These are phyloP conservation scores for Euryodendron excelsum DNA, from an alignment of 148 eudicot species.

Conservation along the genomic window DNA sequence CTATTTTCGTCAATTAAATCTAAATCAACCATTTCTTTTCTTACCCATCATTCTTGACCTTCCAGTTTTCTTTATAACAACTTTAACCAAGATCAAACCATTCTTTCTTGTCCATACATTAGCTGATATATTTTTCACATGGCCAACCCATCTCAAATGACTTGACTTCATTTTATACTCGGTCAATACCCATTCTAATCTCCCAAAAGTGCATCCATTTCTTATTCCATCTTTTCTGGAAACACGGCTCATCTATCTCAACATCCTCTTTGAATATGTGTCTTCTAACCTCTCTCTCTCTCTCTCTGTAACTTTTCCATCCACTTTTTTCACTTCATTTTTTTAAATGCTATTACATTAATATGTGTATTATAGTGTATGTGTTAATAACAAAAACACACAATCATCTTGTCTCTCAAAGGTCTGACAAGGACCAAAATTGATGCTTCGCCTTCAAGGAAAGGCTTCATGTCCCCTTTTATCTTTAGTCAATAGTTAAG, in stretches of 20 bases:
- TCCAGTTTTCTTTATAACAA: neutral
- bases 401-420: neutral
- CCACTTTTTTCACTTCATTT: neutral
- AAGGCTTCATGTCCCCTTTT: neutral
- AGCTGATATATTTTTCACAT: neutral
- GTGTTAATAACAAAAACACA: neutral
- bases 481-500: neutral
- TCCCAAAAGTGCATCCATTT: neutral
- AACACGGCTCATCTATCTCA: neutral
- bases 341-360: neutral
- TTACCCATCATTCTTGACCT: neutral
- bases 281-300: neutral
- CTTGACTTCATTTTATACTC: too few relatives aligned
- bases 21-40: too few relatives aligned
- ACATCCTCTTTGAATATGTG: too few relatives aligned
- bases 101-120: neutral
- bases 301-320: neutral
- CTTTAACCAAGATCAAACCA: neutral
- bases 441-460: constrained; percentile 4
- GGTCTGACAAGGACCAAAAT: neutral
- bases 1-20: neutral
- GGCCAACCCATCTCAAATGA: neutral
- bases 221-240: neutral
- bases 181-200: neutral
- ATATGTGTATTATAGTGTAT: neutral